These are phyloP conservation scores for Aspergillaceae sp. DNA, from an alignment of 2,329 filamentous ascomycete species.

Conservation along the genomic window DNA sequence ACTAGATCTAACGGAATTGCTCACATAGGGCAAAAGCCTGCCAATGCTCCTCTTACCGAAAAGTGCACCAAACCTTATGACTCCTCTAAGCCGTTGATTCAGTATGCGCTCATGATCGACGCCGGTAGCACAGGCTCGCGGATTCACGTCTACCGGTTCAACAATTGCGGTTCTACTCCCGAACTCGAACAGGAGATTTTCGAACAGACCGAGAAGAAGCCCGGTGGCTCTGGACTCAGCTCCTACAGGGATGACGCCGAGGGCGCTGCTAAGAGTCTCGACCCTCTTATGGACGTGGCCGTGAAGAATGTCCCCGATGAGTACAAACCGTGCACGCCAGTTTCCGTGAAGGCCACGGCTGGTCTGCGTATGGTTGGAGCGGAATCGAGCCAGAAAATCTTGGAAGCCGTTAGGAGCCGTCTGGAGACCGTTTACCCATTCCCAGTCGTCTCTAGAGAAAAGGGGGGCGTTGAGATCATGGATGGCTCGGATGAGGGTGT, in stretches of 20 bases:
- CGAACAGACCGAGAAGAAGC: conserved; percentile 80
- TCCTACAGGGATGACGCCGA: conserved; percentile 79
- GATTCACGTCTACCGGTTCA: conserved; percentile 98
- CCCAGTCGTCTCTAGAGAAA: conserved; percentile 77
- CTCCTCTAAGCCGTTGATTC: conserved; percentile 83
- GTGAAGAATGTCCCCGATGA: conserved; percentile 76
- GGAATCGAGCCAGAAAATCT: conserved; percentile 72
- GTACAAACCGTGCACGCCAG: conserved; percentile 81
- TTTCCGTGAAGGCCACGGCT: conserved; percentile 97
- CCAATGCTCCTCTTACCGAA: conserved; percentile 48
- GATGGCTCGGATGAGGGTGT: conserved; percentile 95
- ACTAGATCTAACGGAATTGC: background rate
- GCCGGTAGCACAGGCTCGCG: conserved; percentile 95
- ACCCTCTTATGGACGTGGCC: conserved; percentile 78
- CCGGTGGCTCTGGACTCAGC: conserved; percentile 71
- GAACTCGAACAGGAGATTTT: conserved; percentile 90
- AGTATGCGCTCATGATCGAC: conserved; percentile 98
- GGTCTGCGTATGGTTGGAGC: conserved; percentile 78
- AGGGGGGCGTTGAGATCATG: conserved; percentile 92
- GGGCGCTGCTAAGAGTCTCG: conserved; percentile 80
- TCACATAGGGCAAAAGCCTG: conserved; percentile 16
- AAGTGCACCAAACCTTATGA: conserved; percentile 78
- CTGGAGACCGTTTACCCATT: conserved; percentile 89
- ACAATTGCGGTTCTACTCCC: conserved; percentile 93
- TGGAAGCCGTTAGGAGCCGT: conserved; percentile 72